Evolutionary conservation across 768 basidiomycete genomes (phyloP).

Genomic region (Lactifluus pinguis): DNA sequence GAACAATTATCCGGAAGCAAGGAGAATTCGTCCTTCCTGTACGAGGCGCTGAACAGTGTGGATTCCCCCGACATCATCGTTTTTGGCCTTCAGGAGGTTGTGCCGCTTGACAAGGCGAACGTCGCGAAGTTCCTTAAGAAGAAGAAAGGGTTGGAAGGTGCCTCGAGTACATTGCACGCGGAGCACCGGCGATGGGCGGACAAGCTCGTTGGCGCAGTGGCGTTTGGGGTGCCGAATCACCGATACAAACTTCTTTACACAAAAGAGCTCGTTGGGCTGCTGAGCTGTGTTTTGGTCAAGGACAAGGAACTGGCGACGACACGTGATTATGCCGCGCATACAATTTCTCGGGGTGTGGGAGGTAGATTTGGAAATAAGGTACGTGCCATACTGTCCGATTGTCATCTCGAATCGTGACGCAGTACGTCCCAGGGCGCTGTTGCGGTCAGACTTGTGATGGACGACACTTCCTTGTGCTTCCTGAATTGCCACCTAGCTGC

Average conservation of each 20-base stretch:
- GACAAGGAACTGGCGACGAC: slow-evolving; percentile 49
- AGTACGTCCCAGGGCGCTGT: slow-evolving; percentile 62
- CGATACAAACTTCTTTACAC: slow-evolving; percentile 76
- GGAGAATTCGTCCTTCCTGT: slow-evolving; percentile 74
- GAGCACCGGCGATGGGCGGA: slow-evolving; percentile 90
- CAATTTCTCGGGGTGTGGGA: slow-evolving; percentile 86
- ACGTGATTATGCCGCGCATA: slow-evolving; percentile 64
- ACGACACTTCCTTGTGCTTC: slow-evolving; percentile 89
- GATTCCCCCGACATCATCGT: slow-evolving; percentile 80
- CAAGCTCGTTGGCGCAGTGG: slow-evolving; percentile 60
- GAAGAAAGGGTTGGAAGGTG: slow-evolving; percentile 53
- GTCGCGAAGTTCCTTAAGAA: slow-evolving; percentile 81
- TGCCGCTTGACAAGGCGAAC: slow-evolving; percentile 91
- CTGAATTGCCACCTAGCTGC: slow-evolving; percentile 98
- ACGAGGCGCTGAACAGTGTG: slow-evolving; percentile 62
- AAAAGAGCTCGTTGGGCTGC: slow-evolving; percentile 86
- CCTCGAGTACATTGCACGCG: slow-evolving; percentile 77
- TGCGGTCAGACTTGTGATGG: slow-evolving; percentile 79
- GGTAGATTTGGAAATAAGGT: slow-evolving; percentile 96
- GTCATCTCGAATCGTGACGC: neutral
- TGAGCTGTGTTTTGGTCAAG: slow-evolving; percentile 71
- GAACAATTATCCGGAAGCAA: slow-evolving; percentile 55
- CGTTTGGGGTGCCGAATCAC: slow-evolving; percentile 56
- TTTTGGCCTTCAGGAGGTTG: slow-evolving; percentile 94
- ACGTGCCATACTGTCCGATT: slow-evolving; percentile 13